Percentiles rank a stretch among this genome's conserved stretches.
phyloP scores from a whole-genome alignment of 2,329 filamentous ascomycete species.

The Sclerotinia sclerotiorum region DNA sequence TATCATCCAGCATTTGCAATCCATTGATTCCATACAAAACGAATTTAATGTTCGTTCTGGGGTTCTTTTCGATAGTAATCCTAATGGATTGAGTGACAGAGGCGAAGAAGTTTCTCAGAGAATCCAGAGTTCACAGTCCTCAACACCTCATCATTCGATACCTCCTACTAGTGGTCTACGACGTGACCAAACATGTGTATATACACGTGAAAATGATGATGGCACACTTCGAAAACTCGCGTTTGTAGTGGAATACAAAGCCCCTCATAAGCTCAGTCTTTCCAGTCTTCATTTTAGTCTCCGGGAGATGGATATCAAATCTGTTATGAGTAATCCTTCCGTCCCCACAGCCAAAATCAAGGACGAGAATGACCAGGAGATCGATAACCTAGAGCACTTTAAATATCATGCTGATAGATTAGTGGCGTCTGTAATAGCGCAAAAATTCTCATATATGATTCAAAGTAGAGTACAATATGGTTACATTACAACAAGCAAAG shows the following conservation, averaged over 20 bases:
- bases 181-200: background rate
- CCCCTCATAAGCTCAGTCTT: constrained; percentile 12
- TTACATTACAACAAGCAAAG: constrained; percentile 13
- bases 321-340: background rate
- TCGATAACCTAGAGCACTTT: background rate
- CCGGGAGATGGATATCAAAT: constrained; percentile 9
- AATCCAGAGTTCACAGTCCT: background rate
- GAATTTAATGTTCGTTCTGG: background rate
- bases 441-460: constrained; percentile 20
- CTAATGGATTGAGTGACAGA: background rate
- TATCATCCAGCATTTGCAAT: background rate
- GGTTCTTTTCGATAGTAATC: background rate
- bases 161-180: background rate
- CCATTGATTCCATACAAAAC: background rate
- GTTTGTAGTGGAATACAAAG: constrained; percentile 18
- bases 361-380: background rate
- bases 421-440: constrained; percentile 9
- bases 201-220: background rate
- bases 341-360: background rate
- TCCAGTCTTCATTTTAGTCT: constrained; percentile 1
- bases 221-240: background rate
- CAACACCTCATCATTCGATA: background rate
- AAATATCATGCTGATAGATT: background rate
- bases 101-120: background rate
- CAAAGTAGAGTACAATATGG: constrained; percentile 10